These are phyloP conservation scores for Tetrahymena thermophila DNA, from an alignment of 73 alveolate species.

Conservation along the genomic window DNA sequence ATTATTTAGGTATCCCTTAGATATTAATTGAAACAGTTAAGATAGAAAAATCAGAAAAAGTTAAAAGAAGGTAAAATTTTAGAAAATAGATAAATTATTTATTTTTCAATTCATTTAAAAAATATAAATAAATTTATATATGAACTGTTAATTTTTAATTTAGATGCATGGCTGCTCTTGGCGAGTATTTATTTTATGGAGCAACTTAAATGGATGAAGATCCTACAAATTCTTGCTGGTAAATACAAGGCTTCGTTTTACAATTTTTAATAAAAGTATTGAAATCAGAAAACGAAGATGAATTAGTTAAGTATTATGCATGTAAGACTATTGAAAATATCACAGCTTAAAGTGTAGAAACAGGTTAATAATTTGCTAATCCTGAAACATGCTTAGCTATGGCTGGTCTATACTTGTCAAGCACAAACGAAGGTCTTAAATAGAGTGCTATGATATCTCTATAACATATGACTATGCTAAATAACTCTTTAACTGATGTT, in stretches of 20 bases:
- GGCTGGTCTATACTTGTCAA: conserved; percentile 33
- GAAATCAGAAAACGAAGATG: conserved; percentile 69
- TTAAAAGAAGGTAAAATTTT: conserved; percentile 16
- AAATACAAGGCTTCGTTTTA: conserved; percentile 60
- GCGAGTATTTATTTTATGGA: conserved; percentile 96
- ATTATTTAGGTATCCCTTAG: conserved; percentile 21
- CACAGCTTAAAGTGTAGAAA: conserved; percentile 57
- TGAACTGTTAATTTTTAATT: conserved; percentile 23
- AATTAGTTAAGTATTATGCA: conserved; percentile 88
- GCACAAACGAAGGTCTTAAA: conserved; percentile 55
- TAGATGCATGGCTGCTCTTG: conserved; percentile 96
- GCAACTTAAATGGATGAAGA: conserved; percentile 98
- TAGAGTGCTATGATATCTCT: conserved; percentile 67
- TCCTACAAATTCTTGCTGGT: conserved; percentile 90
- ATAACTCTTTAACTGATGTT: conserved; percentile 42
- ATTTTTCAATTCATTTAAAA: background rate
- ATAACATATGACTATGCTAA: conserved; percentile 56
- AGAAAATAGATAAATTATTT: too few relatives aligned
- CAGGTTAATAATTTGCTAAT: conserved; percentile 74
- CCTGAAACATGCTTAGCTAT: conserved; percentile 49
- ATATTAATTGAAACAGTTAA: conserved; percentile 56
- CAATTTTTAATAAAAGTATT: conserved; percentile 59
- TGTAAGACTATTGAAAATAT: conserved; percentile 95
- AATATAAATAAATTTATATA: background rate
- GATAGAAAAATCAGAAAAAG: conserved; percentile 68